A percentile compares a stretch with the other conserved stretches of the same genome.
Evolutionary conservation across 768 basidiomycete species (phyloP).

Genomic region (Pluteus cervinus): DNA sequence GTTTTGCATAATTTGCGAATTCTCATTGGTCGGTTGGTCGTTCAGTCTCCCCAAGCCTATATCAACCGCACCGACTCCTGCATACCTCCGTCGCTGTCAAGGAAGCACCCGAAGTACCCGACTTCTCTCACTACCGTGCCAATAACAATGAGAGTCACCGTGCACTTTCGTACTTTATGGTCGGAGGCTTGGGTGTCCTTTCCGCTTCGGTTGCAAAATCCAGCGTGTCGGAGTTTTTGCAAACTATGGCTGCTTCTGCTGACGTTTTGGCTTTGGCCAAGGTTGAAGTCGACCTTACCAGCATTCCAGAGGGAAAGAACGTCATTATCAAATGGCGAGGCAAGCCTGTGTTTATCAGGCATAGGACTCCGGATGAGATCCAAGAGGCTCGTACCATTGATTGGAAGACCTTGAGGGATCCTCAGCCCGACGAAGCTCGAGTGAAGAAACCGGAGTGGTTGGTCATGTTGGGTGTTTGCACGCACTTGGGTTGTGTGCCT

Average conservation of each 20-base stretch:
- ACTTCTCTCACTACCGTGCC: slow-evolving; percentile 79
- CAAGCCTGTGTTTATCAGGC: slow-evolving; percentile 99
- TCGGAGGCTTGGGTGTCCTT: slow-evolving; percentile 87
- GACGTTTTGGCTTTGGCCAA: slow-evolving; percentile 98
- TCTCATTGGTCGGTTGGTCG: no score
- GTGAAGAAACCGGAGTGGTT: slow-evolving; percentile 96
- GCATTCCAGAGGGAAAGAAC: slow-evolving; percentile 97
- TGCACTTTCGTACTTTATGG: slow-evolving; percentile 83
- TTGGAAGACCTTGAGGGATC: slow-evolving; percentile 88
- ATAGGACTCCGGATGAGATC: slow-evolving; percentile 88
- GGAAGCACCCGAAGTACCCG: slow-evolving; percentile 80
- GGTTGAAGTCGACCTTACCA: slow-evolving; percentile 86
- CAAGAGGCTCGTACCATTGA: slow-evolving; percentile 83
- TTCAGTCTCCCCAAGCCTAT: slow-evolving; percentile 44
- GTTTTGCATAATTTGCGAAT: background rate
- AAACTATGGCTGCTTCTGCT: slow-evolving; percentile 95
- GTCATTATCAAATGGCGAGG: slow-evolving; percentile 99
- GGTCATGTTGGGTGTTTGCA: slow-evolving; percentile 91
- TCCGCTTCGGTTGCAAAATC: slow-evolving; percentile 94
- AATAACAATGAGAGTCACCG: slow-evolving; percentile 62
- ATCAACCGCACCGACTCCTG: slow-evolving; percentile 64
- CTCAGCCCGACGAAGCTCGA: slow-evolving; percentile 83
- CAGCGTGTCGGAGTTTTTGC: slow-evolving; percentile 87
- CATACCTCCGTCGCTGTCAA: slow-evolving; percentile 68
- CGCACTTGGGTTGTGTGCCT: slow-evolving; percentile 97